A percentile compares a stretch with the other conserved stretches of the same genome.
phyloP scores from a whole-genome alignment of 2,329 filamentous ascomycete species.

The Keithomyces neogunnii region DNA sequence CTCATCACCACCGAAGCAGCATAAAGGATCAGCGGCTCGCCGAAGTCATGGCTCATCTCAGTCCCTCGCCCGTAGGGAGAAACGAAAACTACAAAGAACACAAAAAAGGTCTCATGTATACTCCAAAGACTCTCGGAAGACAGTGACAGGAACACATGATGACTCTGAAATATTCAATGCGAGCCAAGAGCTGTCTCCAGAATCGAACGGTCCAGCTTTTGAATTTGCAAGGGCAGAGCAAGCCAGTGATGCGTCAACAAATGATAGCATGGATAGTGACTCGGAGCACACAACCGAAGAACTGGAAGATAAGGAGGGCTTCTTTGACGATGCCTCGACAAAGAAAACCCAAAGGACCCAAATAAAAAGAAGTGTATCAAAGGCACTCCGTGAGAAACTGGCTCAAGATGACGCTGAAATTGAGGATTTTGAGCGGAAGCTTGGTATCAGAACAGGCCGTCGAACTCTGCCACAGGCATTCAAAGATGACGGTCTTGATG shows the following conservation, averaged over 20 bases:
- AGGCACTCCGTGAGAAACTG: conserved; percentile 42
- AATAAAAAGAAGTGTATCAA: conserved; percentile 10
- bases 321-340: conserved; percentile 13
- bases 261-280: background rate
- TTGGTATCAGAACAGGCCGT: conserved; percentile 70
- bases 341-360: conserved; percentile 22
- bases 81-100: conserved; percentile 56
- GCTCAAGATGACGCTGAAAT: conserved; percentile 85
- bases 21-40: background rate
- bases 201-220: background rate
- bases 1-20: background rate
- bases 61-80: conserved; percentile 46
- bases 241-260: background rate
- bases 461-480: conserved; percentile 67
- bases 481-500: conserved; percentile 74
- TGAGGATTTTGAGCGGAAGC: conserved; percentile 73
- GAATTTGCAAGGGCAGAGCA: background rate
- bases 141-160: conserved; percentile 3
- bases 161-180: background rate
- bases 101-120: conserved; percentile 44
- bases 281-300: conserved; percentile 12
- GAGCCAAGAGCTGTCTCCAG: background rate
- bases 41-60: background rate
- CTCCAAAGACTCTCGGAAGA: conserved; percentile 5
- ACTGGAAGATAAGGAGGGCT: background rate